Conservation (phyloP, 2,329 filamentous ascomycete species). For the Chrysoporthe austroafricana region DNA sequence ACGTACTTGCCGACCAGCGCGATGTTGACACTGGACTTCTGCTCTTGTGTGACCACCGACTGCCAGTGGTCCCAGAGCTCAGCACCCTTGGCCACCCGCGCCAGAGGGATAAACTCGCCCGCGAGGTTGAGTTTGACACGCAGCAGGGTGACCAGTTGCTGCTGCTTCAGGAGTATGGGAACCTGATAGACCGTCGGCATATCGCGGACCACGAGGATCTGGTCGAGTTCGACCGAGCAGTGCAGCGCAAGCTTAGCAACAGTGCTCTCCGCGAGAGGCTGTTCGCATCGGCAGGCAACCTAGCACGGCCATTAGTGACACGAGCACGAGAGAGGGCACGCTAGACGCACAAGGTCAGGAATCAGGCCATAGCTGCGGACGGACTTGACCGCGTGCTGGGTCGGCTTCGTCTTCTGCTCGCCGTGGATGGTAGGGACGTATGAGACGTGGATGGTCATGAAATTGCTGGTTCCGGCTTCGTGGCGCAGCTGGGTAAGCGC, state of each 20-base stretch:
- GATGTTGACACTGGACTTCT: constrained; percentile 74
- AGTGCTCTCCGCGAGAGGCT: constrained; percentile 71
- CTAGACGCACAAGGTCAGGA: constrained; percentile 64
- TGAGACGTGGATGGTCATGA: constrained; percentile 86
- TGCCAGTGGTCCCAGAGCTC: constrained; percentile 79
- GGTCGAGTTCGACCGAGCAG: constrained; percentile 83
- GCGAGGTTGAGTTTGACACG: constrained; percentile 68
- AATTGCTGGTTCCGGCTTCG: constrained; percentile 75
- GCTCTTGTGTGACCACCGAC: constrained; percentile 69
- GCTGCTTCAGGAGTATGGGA: constrained; percentile 84
- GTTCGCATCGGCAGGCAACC: constrained; percentile 92
- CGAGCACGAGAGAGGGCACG: constrained; percentile 17
- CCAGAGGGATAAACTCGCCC: constrained; percentile 53
- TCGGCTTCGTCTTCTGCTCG: constrained; percentile 96
- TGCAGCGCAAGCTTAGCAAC: constrained; percentile 86
- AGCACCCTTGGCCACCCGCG: constrained; percentile 64
- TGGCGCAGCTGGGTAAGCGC: constrained; percentile 79
- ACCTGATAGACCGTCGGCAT: constrained; percentile 93
- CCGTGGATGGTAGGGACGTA: constrained; percentile 73
- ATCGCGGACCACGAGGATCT: constrained; percentile 88
- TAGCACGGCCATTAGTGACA: constrained; percentile 38
- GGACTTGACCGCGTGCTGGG: constrained; percentile 84
- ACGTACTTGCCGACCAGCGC: constrained; percentile 93
- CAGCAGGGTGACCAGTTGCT: constrained; percentile 74
- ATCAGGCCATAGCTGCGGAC: constrained; percentile 79